Conservation (phyloP, 2,329 filamentous ascomycete genomes). For the Aspergillus ochraceoroseus region DNA sequence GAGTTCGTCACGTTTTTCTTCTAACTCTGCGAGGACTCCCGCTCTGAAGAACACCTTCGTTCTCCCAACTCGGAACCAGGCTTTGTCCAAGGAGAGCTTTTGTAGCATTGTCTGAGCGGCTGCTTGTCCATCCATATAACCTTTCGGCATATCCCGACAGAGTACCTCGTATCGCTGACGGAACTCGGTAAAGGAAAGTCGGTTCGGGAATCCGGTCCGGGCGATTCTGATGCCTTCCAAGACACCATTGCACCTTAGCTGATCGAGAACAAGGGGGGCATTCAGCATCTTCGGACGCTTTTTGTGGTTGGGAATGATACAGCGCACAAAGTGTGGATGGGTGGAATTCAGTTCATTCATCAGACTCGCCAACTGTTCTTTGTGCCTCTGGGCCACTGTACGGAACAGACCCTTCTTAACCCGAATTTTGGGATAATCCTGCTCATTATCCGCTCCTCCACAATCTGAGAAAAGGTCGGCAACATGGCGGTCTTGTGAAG, state of each 20-base stretch:
- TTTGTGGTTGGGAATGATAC: conserved; percentile 96
- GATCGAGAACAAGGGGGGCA: conserved; percentile 87
- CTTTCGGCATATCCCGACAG: conserved; percentile 79
- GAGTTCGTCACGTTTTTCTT: conserved; percentile 88
- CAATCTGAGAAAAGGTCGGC: conserved; percentile 84
- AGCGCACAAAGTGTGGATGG: conserved; percentile 96
- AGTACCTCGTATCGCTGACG: conserved; percentile 93
- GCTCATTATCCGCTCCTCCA: conserved; percentile 71
- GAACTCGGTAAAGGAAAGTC: conserved; percentile 88
- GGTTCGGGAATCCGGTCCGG: conserved; percentile 91
- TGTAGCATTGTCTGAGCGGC: conserved; percentile 83
- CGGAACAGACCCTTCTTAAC: conserved; percentile 97
- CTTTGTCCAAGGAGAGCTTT: conserved; percentile 75
- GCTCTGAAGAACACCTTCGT: conserved; percentile 98
- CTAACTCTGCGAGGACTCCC: conserved; percentile 89
- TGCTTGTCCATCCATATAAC: conserved; percentile 83
- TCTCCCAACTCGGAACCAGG: conserved; percentile 85
- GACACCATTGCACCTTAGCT: conserved; percentile 97
- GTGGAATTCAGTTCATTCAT: conserved; percentile 94
- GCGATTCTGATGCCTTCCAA: conserved; percentile 98
- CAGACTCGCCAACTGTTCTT: conserved; percentile 93
- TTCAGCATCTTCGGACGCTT: conserved; percentile 92
- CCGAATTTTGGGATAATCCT: conserved; percentile 63
- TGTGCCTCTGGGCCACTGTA: conserved; percentile 93
- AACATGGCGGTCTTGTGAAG: conserved; percentile 76